A percentile compares a stretch with the other conserved stretches of the same genome.
These are phyloP conservation scores for Rosa persica DNA, from an alignment of 306 rosid species.

Conservation along the genomic window DNA sequence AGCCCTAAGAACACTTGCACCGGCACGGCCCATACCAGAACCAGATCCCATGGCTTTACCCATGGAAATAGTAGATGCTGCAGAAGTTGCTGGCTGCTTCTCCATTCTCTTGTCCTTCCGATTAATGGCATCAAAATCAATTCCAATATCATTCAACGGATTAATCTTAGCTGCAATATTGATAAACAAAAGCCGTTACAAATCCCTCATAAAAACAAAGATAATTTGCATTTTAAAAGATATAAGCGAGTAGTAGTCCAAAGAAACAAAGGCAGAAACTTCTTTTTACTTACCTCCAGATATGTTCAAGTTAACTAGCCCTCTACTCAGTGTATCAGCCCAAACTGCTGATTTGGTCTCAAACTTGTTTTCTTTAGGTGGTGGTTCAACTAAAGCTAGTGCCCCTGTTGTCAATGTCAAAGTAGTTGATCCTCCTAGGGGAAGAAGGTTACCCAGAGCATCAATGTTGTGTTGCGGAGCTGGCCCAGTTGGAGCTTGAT, in stretches of 20 bases:
- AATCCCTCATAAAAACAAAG: conserved; percentile 10
- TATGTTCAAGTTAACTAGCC: conserved; percentile 90
- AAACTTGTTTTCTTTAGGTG: conserved; percentile 80
- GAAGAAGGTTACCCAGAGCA: conserved; percentile 38
- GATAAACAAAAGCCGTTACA: conserved; percentile 13
- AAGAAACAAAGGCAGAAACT: no score
- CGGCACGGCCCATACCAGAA: conserved; percentile 87
- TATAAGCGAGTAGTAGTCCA: neutral
- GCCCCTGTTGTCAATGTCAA: conserved; percentile 47
- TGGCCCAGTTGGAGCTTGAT: conserved; percentile 44
- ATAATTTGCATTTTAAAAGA: neutral
- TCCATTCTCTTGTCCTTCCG: conserved; percentile 98
- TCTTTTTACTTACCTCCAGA: conserved; percentile 76
- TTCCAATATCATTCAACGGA: conserved; percentile 85
- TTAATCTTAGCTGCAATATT: conserved; percentile 78
- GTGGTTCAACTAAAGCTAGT: conserved; percentile 50
- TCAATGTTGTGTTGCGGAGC: conserved; percentile 32
- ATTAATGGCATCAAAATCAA: conserved; percentile 90
- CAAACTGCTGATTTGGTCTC: conserved; percentile 96
- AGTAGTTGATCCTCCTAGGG: conserved; percentile 41
- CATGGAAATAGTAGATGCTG: conserved; percentile 76
- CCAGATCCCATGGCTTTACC: conserved; percentile 99
- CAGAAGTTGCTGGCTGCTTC: conserved; percentile 63
- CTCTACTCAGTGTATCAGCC: conserved; percentile 93
- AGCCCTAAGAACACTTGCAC: conserved; percentile 67